Base-by-base conservation (phyloP, 2,329 filamentous ascomycete genomes). In the Penicillium sp. region DNA sequence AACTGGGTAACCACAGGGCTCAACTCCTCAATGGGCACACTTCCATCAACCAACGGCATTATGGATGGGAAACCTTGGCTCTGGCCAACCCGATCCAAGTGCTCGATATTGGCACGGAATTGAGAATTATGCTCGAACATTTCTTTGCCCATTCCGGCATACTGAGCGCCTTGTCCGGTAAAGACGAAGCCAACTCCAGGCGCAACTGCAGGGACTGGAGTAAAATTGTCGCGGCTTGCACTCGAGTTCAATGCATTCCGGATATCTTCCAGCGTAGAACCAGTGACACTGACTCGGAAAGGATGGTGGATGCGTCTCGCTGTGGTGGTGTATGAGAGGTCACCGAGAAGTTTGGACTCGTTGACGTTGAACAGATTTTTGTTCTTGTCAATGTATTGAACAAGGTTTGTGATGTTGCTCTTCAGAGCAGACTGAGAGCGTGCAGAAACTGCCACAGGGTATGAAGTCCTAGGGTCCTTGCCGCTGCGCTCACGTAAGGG, bases 241-340 rank as follows among this genome's bases (percentile, higher is more conserved):
- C 62, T 67, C 14, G 65, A 56, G 19, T 55, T 63, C 43, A 75
- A 52, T 6, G 42, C 55, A 19, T 55, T 46, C 6, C 63, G 48
- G 13, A 70, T 63, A 26, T 65, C 64, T 22, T 64, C 65, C 48
- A 70, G 33, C 16, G 67, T 68, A 2, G 71, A 67, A 3, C 70
- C 72, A 16, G 62, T 60, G 4, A 70, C 67, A 40, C 65, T 65
- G 1, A 70, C 66, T 26, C 73, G 65, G 63, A 72, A 74, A 19
- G 66, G 64, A 63, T 83, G 79, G 55, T 83, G 81, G 8, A 75
- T 70, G 2, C 81, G 77, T 37, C 82, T 75, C 14, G 89, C 89
- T 4, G 88, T 90, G 0, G 86, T 87, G 0, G 87, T 89, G 74
- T 91, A 91, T 0, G 88, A 84, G 1, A 91, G 75, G 61, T 85